These are phyloP conservation scores for Epithemia pelagica DNA, from an alignment of 108 stramenopile species.

Conservation along the genomic window DNA sequence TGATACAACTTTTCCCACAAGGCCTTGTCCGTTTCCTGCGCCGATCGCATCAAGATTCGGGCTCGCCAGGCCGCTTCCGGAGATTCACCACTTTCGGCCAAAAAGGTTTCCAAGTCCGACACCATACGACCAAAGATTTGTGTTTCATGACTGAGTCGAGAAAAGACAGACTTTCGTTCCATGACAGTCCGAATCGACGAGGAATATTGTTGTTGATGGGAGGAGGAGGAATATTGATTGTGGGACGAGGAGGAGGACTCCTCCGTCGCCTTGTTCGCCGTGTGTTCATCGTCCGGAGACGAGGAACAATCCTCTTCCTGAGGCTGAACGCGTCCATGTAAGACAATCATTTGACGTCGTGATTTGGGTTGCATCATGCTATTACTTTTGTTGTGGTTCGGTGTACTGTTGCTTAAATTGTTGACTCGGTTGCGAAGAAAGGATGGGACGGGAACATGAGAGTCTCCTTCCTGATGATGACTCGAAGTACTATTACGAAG, in stretches of 20 bases:
- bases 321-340: background rate
- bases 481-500: background rate
- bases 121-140: constrained; percentile 2
- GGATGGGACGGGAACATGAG: background rate
- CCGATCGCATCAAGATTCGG: constrained; percentile 28
- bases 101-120: constrained; percentile 26
- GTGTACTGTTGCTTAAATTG: background rate
- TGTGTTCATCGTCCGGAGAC: background rate
- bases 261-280: background rate
- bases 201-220: no score
- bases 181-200: background rate
- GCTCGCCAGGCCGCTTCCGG: constrained; percentile 32
- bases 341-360: background rate
- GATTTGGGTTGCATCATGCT: background rate
- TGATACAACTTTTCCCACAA: constrained; percentile 10
- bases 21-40: constrained; percentile 29
- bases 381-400: background rate
- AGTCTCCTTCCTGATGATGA: background rate
- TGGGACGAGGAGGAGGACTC: background rate
- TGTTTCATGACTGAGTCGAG: constrained; percentile 2
- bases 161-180: constrained; percentile 5
- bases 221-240: no score
- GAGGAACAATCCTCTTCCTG: background rate
- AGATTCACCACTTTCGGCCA: constrained; percentile 31
- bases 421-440: background rate